Evolutionary conservation across 495 filamentous ascomycete genomes (phyloP), one percentile per base, ranked within the genome.

Genomic region (Xylaria curta): DNA sequence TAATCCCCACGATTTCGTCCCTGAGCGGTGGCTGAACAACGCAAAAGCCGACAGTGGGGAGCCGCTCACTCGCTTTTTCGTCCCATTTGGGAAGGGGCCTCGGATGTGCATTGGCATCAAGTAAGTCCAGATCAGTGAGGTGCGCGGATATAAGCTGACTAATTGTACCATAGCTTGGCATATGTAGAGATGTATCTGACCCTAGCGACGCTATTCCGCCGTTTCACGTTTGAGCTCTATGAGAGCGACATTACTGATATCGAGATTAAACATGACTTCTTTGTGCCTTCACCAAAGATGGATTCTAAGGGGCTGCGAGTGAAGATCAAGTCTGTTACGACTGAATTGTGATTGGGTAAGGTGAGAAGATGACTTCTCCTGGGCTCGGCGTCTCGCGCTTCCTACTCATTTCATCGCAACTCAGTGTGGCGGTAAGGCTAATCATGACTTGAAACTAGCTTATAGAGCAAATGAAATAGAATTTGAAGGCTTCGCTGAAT

Each of bases 21-120:
- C 85, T 0, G 84, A 86, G 66, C 79, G 85, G 36, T 88, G 85
- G 85, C 54, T 61, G 53, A n/a, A 61, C 8, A 66, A 42, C 62
- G 40, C 59, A 24, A 70, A 64, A 49, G 38, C 65, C 31, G 58
- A 61, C 59, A 38, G 56, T 21, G 71, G 10, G 24, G 49, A 72
- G 17, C 3, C 33, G 4, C 24, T 44, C 12, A 65, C 2, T 24
- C 36, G 62, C 36, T 44, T 26, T 9, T 65, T 44, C 21, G 62
- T 65, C 0, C 62, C 62, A 21, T 65, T 65, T 28, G 62, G 62
- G 24, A 65, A 65, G 17, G 62, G 62, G 15, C n/a, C 44, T 12
- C 36, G 62, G 24, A 65, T 65, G 62, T 65, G 62, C 13, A 65
- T 65, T 36, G 62, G 62, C 3, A 15, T 51, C 15, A 51, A 68